These are phyloP conservation scores for Chalciporus sphaerocephalus DNA, from an alignment of 768 basidiomycete species.

Conservation along the genomic window DNA sequence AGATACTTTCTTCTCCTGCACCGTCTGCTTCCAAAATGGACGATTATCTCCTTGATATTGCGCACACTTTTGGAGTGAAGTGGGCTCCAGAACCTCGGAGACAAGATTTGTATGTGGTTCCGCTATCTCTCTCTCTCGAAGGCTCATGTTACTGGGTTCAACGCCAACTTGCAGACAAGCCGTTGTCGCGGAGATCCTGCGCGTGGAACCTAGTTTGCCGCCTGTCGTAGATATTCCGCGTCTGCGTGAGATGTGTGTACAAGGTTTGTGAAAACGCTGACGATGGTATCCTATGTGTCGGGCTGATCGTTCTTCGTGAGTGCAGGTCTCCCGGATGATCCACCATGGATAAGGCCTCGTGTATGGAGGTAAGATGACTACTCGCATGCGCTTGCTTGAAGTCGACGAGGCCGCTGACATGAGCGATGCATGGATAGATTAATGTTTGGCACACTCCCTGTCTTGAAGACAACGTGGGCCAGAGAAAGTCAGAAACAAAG, in stretches of 20 bases:
- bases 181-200: slow-evolving; percentile 57
- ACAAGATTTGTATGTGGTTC: slow-evolving; percentile 52
- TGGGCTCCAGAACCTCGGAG: slow-evolving; percentile 62
- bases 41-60: slow-evolving; percentile 50
- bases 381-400: neutral
- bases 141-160: neutral
- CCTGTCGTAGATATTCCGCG: slow-evolving; percentile 52
- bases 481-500: slow-evolving; percentile 55
- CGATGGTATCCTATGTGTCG: neutral
- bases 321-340: slow-evolving; percentile 69
- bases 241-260: slow-evolving; percentile 54
- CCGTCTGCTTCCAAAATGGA: slow-evolving; percentile 58
- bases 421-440: slow-evolving; percentile 37
- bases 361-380: slow-evolving; percentile 62
- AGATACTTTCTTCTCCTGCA: slow-evolving; percentile 46
- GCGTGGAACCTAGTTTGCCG: slow-evolving; percentile 37
- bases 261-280: slow-evolving; percentile 42
- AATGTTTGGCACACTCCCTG: slow-evolving; percentile 58
- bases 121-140: neutral
- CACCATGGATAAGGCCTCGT: slow-evolving; percentile 69
- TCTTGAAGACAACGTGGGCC: slow-evolving; percentile 55
- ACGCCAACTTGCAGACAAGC: slow-evolving; percentile 39
- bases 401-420: slow-evolving; percentile 5
- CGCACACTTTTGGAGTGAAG: slow-evolving; percentile 46
- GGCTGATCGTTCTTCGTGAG: slow-evolving; percentile 4